These are phyloP conservation scores for Botrytis hyacinthi DNA, from an alignment of 2,329 filamentous ascomycete species.

Conservation along the genomic window DNA sequence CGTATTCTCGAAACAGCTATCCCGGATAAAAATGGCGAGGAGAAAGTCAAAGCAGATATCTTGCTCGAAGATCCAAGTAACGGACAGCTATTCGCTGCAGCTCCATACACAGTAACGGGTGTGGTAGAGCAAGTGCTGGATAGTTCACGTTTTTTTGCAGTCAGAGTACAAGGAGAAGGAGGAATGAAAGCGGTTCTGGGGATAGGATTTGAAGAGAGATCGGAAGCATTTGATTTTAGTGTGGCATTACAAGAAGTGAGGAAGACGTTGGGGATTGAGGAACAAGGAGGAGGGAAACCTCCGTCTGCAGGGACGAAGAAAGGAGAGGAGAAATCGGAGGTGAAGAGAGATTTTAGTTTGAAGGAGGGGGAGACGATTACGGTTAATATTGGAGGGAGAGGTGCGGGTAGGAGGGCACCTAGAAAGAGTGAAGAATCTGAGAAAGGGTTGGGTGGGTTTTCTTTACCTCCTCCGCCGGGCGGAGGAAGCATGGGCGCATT, in stretches of 20 bases:
- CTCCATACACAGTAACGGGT: conserved; percentile 66
- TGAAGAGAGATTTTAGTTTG: conserved; percentile 75
- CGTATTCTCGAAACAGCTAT: conserved; percentile 75
- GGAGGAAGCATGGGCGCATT: conserved; percentile 42
- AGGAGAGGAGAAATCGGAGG: conserved; percentile 42
- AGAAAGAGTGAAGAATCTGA: conserved; percentile 32
- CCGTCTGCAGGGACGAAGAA: conserved; percentile 30
- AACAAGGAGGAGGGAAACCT: conserved; percentile 39
- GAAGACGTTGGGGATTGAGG: conserved; percentile 64
- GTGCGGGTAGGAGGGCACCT: conserved; percentile 31
- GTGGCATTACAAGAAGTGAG: conserved; percentile 77
- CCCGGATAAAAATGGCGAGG: conserved; percentile 42
- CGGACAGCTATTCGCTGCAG: conserved; percentile 78
- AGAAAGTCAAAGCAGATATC: conserved; percentile 68
- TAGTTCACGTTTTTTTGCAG: conserved; percentile 78
- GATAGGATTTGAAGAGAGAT: conserved; percentile 83
- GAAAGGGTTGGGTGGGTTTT: conserved; percentile 49
- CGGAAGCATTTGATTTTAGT: conserved; percentile 82
- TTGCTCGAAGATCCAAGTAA: conserved; percentile 73
- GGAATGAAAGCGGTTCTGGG: conserved; percentile 77
- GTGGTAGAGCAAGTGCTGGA: conserved; percentile 77
- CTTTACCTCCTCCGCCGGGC: conserved; percentile 64
- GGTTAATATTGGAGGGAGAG: conserved; percentile 66
- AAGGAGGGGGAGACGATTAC: conserved; percentile 90
- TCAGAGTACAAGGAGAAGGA: conserved; percentile 73